Percentiles rank a stretch among this genome's conserved stretches.
These are phyloP conservation scores for Aegle marmelos DNA, from an alignment of 345 rosid species.

Conservation along the genomic window DNA sequence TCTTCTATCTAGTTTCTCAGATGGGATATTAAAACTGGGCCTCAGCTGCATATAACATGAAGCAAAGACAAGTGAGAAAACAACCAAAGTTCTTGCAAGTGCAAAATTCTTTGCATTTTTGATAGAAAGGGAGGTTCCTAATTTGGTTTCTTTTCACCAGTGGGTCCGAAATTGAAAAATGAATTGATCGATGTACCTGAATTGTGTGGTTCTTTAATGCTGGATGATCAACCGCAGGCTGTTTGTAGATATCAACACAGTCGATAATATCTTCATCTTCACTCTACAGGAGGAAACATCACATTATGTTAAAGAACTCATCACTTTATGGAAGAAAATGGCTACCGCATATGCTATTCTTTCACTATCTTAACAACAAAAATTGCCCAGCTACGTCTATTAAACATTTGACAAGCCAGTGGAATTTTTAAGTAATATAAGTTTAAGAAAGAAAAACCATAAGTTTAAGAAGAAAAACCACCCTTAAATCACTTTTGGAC, in stretches of 20 bases:
- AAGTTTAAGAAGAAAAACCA: neutral
- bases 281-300: slow-evolving; percentile 8
- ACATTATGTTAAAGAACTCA: neutral
- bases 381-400: neutral
- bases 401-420: neutral
- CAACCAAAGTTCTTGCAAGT: neutral
- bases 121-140: neutral
- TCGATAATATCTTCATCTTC: slow-evolving; percentile 28
- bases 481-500: neutral
- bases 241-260: slow-evolving; percentile 35
- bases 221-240: slow-evolving; percentile 34
- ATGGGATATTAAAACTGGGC: slow-evolving; percentile 24
- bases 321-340: neutral
- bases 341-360: neutral
- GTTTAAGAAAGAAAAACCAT: neutral
- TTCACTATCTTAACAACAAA: neutral
- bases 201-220: slow-evolving; percentile 21
- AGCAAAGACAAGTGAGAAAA: neutral
- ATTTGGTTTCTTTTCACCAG: neutral
- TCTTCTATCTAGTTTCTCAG: neutral
- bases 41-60: slow-evolving; percentile 33
- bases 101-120: neutral
- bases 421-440: neutral
- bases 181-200: slow-evolving; percentile 16
- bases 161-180: neutral